Evolutionary conservation across 2,329 filamentous ascomycete genomes (phyloP), one percentile per base, ranked within the genome.

Genomic region (Sarocladium kiliense): DNA sequence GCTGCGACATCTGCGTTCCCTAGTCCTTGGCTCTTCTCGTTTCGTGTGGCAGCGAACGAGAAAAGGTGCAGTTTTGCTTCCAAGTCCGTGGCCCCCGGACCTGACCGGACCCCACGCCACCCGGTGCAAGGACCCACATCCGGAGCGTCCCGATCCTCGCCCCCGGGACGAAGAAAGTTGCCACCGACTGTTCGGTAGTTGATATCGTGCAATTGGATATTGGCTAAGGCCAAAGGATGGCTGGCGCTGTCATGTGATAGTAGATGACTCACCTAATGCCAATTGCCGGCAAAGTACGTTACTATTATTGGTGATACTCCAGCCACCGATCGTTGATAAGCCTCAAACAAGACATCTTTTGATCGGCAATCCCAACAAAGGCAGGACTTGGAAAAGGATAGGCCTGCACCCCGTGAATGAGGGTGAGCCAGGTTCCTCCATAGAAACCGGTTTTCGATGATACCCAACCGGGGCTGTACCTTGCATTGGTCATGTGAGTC

Each of bases 81-180:
- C 21, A 27, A 27, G 3, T 4, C 44, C 23, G 7, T 3, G 10
- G 26, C n/a, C 44, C 11, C 44, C 44, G 44, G 27, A 12, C 30
- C 37, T 27, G 47, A 34, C 47, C 47, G 47, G 47, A 44, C 44
- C 25, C 26, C 26, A 25, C 44, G 44, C 25, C 44, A 49, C 44
- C 41, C 41, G 41, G 19, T 45, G 23, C 7, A 18, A 18, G 18
- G 47, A 34, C 47, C 47, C 47, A 51, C 47, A 21, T 36, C 47
- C 47, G 47, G 47, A 51, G 27, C 47, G 47, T 51, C 47, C 47
- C 47, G 47, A 51, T 51, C 27, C 30, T 51, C 30, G 47, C 27
- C n/a, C 19, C 47, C 47, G 47, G 47, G 44, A 27, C n/a, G 23
- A 27, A 23, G n/a, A 7, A 34, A 5, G 27, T 51, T 23, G 47